Evolutionary conservation across 345 rosid genomes (phyloP), one percentile per base, ranked within the genome.

Genomic region (Cardamine chenopodiifolia): DNA sequence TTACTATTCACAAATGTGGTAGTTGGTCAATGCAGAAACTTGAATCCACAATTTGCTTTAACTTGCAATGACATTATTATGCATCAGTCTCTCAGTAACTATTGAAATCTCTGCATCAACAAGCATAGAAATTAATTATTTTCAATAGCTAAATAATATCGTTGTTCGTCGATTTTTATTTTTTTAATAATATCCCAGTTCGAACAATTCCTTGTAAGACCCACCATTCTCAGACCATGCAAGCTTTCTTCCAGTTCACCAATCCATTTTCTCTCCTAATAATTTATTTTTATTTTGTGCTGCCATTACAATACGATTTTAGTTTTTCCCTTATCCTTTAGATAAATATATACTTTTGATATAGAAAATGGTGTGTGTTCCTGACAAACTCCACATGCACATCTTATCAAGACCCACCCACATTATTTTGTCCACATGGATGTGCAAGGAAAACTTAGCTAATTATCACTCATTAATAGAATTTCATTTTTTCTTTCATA

Each of bases 351-450:
- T 76, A 18, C 20, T 29, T 65, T 42, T 5, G 4, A 5, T 20
- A 42, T 11, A 22, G n/a, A 52, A 50, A 52, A 64, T 63, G 57
- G 19, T 71, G 72, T 70, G 72, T 70, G 70, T 82, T 47, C 69
- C 90, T 86, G 93, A 87, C 97, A 87, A 57, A 67, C 81, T 80
- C 82, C 93, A 89, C 91, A 91, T 86, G 97, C 79, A 80, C 77
- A 77, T 82, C 75, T 71, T 66, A 48, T 64, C 68, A 79, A 74
- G 84, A 78, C 82, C 88, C 83, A 71, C 85, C 79, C 73, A 77
- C 86, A 82, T 86, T 86, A 84, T 85, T 73, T 79, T 82, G 85
- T 84, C 89, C 91, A 80, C 88, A 87, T 83, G 88, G 79, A 57
- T 78, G 62, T 77, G 81, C 68, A 57, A 76, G 68, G 60, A 61